Base-by-base conservation (phyloP, 345 rosid species). In the Syzygium grande region DNA sequence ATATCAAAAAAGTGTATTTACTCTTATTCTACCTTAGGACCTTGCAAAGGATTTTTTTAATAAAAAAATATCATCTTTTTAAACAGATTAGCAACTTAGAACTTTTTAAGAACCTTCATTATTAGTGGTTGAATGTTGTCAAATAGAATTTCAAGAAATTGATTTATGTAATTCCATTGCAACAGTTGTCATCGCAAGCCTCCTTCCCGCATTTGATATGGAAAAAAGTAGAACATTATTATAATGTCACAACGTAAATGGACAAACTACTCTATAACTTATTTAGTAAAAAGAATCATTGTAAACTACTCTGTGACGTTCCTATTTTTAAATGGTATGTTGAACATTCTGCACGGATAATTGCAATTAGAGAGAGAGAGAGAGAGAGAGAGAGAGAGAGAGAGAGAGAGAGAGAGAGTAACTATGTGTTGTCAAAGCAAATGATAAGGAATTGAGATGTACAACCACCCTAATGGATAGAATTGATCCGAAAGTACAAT, bases 331-430 rank as follows among this genome's bases (percentile, higher is more conserved):
- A 9, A 27, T 3, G 59, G 22, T 12, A 22, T 0, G 0, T 41
- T 0, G 5, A 5, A 55, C 23, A 9, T 21, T 55, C 59, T 0
- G 27, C 0, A 55, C 59, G 0, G 2, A 11, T 3, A 55, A 22
- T 22, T 55, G 61, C 61, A 56, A 23, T 23, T 56, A 22, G 61
- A 56, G 1, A 22, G 10, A 56, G 0, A 56, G 0, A 22, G 61
- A 52, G 54, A 52, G 53, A 13, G 53, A 51, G n/a, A n/a, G n/a
- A n/a, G n/a, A n/a, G n/a, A n/a, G n/a, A n/a, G n/a, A n/a, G n/a
- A n/a, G n/a, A n/a, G n/a, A n/a, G n/a, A n/a, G n/a, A n/a, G n/a
- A n/a, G n/a, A n/a, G n/a, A n/a, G n/a, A n/a, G n/a, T n/a, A n/a
- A n/a, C n/a, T 6, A 23, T 22, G 27, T 55, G 59, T 55, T 55